These are phyloP conservation scores for Scenedesmus sp. DNA, from an alignment of 163 green algal genomes.

Conservation along the genomic window DNA sequence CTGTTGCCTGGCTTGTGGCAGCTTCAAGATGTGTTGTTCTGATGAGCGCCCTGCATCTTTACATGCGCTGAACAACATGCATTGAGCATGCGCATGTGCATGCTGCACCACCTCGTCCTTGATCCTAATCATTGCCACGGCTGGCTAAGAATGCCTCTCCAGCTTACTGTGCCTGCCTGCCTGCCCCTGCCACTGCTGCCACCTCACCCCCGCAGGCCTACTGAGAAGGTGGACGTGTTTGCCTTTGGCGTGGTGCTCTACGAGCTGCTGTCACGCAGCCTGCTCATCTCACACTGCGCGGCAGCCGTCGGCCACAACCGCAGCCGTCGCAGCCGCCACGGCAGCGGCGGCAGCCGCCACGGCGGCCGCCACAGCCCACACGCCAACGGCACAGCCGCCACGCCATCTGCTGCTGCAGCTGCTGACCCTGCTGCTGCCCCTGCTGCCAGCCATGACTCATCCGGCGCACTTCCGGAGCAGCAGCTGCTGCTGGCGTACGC, in stretches of 20 bases:
- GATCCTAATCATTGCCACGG: no score
- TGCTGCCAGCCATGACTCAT: background rate
- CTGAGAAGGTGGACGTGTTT: conserved; percentile 67
- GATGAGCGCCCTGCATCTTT: no score
- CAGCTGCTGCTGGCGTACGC: conserved; percentile 41
- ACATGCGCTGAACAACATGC: no score
- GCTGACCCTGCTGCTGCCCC: no score
- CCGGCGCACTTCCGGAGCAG: conserved; percentile 5
- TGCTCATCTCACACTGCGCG: background rate
- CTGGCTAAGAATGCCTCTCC: background rate
- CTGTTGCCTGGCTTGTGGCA: no score
- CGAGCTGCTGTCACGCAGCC: conserved; percentile 54
- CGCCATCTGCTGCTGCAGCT: background rate
- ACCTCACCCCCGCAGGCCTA: conserved; percentile 14
- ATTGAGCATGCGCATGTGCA: background rate
- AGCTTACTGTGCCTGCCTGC: background rate
- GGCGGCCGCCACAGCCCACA: background rate
- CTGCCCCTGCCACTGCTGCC: background rate
- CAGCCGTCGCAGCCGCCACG: background rate
- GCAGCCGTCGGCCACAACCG: background rate
- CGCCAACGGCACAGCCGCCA: background rate
- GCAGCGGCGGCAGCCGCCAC: background rate
- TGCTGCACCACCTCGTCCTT: background rate
- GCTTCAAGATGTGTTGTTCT: no score
- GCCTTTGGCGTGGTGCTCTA: conserved; percentile 57